A percentile compares a stretch with the other conserved stretches of the same genome.
Evolutionary conservation across 2,329 filamentous ascomycete genomes (phyloP).

Genomic region (Arthroderma sp.): DNA sequence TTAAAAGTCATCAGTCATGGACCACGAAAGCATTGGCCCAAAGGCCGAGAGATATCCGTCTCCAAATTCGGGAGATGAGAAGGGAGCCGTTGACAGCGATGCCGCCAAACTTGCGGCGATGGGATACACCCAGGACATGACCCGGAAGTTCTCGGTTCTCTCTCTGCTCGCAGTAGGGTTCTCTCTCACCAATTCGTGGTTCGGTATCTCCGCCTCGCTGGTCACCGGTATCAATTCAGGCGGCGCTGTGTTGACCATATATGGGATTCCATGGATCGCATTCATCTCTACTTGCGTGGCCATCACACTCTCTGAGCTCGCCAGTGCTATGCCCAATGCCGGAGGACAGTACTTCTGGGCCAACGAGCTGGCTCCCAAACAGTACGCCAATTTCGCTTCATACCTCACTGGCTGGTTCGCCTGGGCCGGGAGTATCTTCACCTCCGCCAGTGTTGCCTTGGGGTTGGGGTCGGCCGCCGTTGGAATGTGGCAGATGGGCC

Average conservation of each 20-base stretch:
- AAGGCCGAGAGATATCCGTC: constrained; percentile 1
- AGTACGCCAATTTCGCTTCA: constrained; percentile 35
- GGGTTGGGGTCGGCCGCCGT: constrained; percentile 38
- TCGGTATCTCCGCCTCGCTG: constrained; percentile 39
- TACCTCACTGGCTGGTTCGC: constrained; percentile 42
- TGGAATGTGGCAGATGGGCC: constrained; percentile 41
- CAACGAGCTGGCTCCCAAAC: constrained; percentile 37
- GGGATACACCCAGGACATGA: constrained; percentile 40
- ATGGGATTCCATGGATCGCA: constrained; percentile 38
- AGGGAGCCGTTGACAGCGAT: constrained; percentile 23
- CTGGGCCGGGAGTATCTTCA: constrained; percentile 45
- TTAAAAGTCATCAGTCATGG: not conserved
- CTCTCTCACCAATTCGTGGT: constrained; percentile 42
- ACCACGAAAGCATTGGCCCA: not conserved
- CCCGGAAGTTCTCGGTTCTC: constrained; percentile 39
- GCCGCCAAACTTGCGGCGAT: constrained; percentile 37
- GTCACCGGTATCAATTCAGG: constrained; percentile 42
- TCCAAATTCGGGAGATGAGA: not conserved
- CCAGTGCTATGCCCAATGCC: constrained; percentile 40
- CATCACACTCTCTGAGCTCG: constrained; percentile 37
- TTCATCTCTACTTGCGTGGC: constrained; percentile 38
- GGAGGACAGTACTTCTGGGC: constrained; percentile 44
- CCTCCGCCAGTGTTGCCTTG: constrained; percentile 41
- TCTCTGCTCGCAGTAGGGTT: constrained; percentile 41
- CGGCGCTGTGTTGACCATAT: constrained; percentile 39